Evolutionary conservation across 1,284 basidiomycete genomes (phyloP), one percentile per base, ranked within the genome.

Genomic region (Sanguinoderma infundibulare): DNA sequence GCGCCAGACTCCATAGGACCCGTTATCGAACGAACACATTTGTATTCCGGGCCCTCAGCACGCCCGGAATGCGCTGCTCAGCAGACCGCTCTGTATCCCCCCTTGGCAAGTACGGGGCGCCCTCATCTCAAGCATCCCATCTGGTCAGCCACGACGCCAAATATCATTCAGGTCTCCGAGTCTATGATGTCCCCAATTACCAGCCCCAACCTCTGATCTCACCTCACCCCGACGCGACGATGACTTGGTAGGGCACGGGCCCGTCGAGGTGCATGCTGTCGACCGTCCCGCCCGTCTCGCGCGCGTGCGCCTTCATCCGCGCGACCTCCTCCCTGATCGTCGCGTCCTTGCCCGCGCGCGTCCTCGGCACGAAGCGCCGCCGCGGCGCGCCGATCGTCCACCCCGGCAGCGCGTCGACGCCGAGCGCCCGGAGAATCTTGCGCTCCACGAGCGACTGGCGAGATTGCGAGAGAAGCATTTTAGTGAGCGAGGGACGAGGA

Each of bases 251-350:
- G 15, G 66, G 66, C 10, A 74, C 69, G 14, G 73, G 72, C 22
- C 74, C 73, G 35, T 73, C 70, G 57, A 73, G 64, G 61, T 75
- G 74, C 70, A 74, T 74, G 56, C 73, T 74, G 28, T 75, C 70
- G 22, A 75, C 70, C 8, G 58, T 42, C 5, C 67, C 70, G 10
- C 71, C 71, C 0, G 72, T 73, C 49, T 66, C 67, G 47, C 62
- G 35, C 14, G 72, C 72, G 55, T 74, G 67, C 34, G 67, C 68
- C 57, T 72, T 72, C 67, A 75, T 62, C 26, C 73, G 67, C 44
- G 67, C 72, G 2, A 75, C 69, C 42, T 75, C 74, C 35, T 65
- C 67, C 2, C 65, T 59, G 42, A 75, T 74, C 66, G 69, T 67
- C 28, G 69, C 69, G 61, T 75, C 72, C 59, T 75, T 75, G 2